These are phyloP conservation scores for Microdochium bolleyi DNA, from an alignment of 2,329 filamentous ascomycete species.

Conservation along the genomic window DNA sequence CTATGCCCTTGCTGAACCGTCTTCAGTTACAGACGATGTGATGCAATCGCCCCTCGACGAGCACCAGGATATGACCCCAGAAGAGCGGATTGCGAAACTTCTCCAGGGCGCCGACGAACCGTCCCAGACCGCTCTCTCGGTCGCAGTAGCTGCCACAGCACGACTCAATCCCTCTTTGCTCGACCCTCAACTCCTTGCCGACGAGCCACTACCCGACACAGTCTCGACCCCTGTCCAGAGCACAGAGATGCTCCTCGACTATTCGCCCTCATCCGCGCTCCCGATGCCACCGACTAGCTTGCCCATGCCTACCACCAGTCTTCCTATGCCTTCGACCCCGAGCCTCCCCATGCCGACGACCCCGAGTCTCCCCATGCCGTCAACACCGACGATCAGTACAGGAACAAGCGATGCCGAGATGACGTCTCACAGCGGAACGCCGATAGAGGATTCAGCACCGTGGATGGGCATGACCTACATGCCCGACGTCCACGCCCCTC, in stretches of 20 bases:
- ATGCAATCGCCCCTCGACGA: slow-evolving; percentile 6
- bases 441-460: slow-evolving; percentile 1
- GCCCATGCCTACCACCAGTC: background rate
- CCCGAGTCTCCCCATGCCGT: background rate
- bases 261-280: slow-evolving; percentile 1
- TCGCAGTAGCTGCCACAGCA: slow-evolving; percentile 48
- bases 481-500: slow-evolving; percentile 18
- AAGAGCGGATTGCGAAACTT: slow-evolving; percentile 43
- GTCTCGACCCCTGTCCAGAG: slow-evolving; percentile 5
- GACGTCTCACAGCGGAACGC: slow-evolving; percentile 2
- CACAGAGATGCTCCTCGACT: slow-evolving; percentile 19
- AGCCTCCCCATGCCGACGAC: background rate
- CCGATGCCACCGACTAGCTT: background rate
- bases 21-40: slow-evolving; percentile 6
- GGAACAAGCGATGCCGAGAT: slow-evolving; percentile 5
- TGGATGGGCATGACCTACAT: slow-evolving; percentile 23
- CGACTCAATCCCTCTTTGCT: slow-evolving; percentile 46
- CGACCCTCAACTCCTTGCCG: slow-evolving; percentile 36
- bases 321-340: background rate
- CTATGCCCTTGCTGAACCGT: background rate
- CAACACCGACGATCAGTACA: slow-evolving; percentile 1
- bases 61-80: slow-evolving; percentile 29
- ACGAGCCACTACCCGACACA: slow-evolving; percentile 1
- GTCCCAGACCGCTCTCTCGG: slow-evolving; percentile 42
- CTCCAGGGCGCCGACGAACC: slow-evolving; percentile 26